phyloP scores from a whole-genome alignment of 768 basidiomycete genomes.

The Pisolithus sp. region DNA sequence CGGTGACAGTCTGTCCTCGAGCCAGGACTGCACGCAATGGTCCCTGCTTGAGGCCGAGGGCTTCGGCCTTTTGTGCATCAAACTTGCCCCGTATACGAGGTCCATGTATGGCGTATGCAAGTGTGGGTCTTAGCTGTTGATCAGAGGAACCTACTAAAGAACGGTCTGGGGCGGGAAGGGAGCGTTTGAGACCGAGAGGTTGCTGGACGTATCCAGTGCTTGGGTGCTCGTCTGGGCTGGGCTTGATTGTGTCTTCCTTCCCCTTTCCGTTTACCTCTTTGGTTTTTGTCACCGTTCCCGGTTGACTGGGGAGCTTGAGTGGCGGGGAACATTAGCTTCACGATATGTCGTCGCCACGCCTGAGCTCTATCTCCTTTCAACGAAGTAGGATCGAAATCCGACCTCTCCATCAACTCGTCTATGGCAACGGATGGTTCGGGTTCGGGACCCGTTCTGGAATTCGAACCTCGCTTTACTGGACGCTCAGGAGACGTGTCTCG shows the following conservation, averaged over 20 bases:
- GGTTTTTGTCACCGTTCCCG: slow-evolving; percentile 4
- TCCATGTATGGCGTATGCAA: slow-evolving; percentile 48
- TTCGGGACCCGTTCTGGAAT: neutral
- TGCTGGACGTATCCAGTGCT: slow-evolving; percentile 8
- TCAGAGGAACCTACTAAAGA: slow-evolving; percentile 10
- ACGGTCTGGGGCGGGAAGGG: slow-evolving; percentile 20
- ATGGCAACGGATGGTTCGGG: slow-evolving; percentile 2
- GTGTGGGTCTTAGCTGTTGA: slow-evolving; percentile 27
- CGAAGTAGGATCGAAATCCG: slow-evolving; percentile 23
- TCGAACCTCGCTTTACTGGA: slow-evolving; percentile 33
- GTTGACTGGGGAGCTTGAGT: slow-evolving; percentile 14
- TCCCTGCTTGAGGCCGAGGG: slow-evolving; percentile 57
- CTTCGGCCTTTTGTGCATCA: slow-evolving; percentile 54
- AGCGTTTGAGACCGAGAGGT: slow-evolving; percentile 11
- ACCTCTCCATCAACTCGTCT: slow-evolving; percentile 15
- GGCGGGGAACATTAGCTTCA: slow-evolving; percentile 59
- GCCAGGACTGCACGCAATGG: slow-evolving; percentile 54
- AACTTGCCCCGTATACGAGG: slow-evolving; percentile 64
- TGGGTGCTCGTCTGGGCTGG: slow-evolving; percentile 1
- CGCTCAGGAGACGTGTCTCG: slow-evolving; percentile 33
- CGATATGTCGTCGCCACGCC: slow-evolving; percentile 46
- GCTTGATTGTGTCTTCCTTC: slow-evolving; percentile 1
- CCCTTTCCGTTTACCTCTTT: slow-evolving; percentile 9
- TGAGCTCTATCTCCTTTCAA: slow-evolving; percentile 43
- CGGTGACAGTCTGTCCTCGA: slow-evolving; percentile 56